Evolutionary conservation across 441 rosid species (phyloP), one percentile per base, ranked within the genome.

Genomic region (Adansonia grandidieri): DNA sequence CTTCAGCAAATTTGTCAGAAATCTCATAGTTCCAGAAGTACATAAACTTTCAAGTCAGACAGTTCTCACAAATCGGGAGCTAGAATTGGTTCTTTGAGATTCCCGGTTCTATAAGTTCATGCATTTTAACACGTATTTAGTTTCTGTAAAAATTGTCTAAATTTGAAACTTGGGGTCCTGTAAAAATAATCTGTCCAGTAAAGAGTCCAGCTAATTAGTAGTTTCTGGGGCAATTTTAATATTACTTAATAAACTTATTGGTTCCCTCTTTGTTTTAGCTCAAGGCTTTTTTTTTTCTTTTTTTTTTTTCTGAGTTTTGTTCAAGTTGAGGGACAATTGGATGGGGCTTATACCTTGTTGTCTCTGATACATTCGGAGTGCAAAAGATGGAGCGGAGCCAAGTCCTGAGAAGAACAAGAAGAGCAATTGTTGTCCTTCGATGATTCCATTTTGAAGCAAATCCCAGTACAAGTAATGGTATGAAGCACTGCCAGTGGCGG

Each of bases 371-470:
- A 93, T 73, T 93, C 83, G 60, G 91, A 80, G 82, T 91, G 93
- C 90, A 94, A 89, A 82, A 89, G 86, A 79, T 78, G 88, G 20
- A 94, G 93, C 88, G 82, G 50, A 37, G 63, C 85, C 83, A 83
- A 51, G 82, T 90, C 90, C 74, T 70, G 86, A 37, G 80, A 68
- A 70, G 74, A 62, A 45, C 88, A 82, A 67, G 72, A 47, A 11
- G 72, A 67, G 72, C 19, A 45, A n/a, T 68, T 68, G 73, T 70
- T 70, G 81, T 88, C 77, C 82, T 84, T 81, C 78, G 74, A 50
- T 7, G 95, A 89, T 86, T 94, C 97, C 92, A 96, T 87, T 90
- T 94, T 96, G 92, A 93, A 93, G 96, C 96, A 92, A 66, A 89
- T 81, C 78, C 98, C 97, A 87, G 69, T 78, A 65, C 93, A 74